phyloP scores from a whole-genome alignment of 345 rosid genomes.

The Euphorbia tirucalli region DNA sequence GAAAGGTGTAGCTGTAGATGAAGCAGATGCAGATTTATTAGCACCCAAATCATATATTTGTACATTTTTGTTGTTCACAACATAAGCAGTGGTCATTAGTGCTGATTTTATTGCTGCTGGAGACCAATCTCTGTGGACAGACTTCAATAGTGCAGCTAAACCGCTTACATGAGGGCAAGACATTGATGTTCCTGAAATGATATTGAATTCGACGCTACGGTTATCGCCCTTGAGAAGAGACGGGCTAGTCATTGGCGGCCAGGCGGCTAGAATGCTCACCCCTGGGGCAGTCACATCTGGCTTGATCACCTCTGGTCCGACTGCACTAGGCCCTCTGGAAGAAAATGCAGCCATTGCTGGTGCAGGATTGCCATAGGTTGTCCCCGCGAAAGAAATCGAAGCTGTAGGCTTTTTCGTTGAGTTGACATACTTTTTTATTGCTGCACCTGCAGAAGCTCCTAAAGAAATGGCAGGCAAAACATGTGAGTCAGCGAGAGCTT shows the following conservation, averaged over 20 bases:
- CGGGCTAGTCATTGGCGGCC: constrained; percentile 59
- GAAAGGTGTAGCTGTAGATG: constrained; percentile 49
- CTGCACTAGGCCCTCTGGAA: constrained; percentile 65
- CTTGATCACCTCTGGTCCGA: constrained; percentile 58
- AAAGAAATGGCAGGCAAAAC: constrained; percentile 53
- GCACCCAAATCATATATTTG: constrained; percentile 32
- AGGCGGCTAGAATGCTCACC: constrained; percentile 71
- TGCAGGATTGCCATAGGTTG: constrained; percentile 52
- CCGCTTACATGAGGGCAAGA: constrained; percentile 84
- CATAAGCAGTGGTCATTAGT: constrained; percentile 76
- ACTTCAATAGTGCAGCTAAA: constrained; percentile 63
- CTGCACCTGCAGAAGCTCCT: constrained; percentile 47
- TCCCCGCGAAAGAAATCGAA: constrained; percentile 55
- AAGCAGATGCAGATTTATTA: constrained; percentile 19
- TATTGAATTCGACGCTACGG: constrained; percentile 59
- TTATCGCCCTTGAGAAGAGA: constrained; percentile 44
- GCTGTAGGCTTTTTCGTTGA: constrained; percentile 45
- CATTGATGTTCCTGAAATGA: constrained; percentile 87
- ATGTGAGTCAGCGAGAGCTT: constrained; percentile 59
- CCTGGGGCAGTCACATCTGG: constrained; percentile 88
- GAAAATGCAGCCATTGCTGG: constrained; percentile 75
- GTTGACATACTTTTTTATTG: constrained; percentile 40
- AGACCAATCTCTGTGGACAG: constrained; percentile 69
- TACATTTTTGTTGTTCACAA: constrained; percentile 39
- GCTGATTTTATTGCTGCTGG: constrained; percentile 87